These are phyloP conservation scores for Botrytis tulipae DNA, from an alignment of 2,329 filamentous ascomycete genomes.

Conservation along the genomic window DNA sequence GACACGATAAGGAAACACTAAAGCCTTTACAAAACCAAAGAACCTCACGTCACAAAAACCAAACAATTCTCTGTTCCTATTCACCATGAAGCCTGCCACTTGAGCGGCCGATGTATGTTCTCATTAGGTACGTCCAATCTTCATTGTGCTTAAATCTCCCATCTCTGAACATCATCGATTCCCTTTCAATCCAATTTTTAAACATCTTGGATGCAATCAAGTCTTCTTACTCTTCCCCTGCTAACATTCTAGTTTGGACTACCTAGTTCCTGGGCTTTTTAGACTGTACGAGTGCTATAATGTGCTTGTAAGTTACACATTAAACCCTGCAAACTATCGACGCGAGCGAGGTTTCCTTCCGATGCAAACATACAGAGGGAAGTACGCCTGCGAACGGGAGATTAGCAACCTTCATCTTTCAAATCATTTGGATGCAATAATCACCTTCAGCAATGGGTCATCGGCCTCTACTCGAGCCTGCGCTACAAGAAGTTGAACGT, in stretches of 20 bases:
- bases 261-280: neutral
- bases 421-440: neutral
- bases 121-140: neutral
- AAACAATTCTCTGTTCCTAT: neutral
- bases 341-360: slow-evolving; percentile 52
- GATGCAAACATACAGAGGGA: slow-evolving; percentile 63
- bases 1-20: neutral
- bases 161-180: neutral
- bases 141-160: neutral
- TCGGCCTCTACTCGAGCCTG: slow-evolving; percentile 54
- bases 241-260: neutral
- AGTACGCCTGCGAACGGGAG: slow-evolving; percentile 49
- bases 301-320: neutral
- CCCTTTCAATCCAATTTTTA: neutral
- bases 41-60: neutral
- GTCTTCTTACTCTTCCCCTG: neutral
- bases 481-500: slow-evolving; percentile 56
- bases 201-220: neutral
- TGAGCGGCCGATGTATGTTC: neutral
- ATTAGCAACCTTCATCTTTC: slow-evolving; percentile 16
- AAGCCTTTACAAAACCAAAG: neutral
- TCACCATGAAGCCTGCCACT: neutral
- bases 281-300: neutral
- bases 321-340: slow-evolving; percentile 13
- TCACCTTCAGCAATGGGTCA: slow-evolving; percentile 56